These are phyloP conservation scores for Bjerkandera adusta DNA, from an alignment of 1,284 basidiomycete species.

Conservation along the genomic window DNA sequence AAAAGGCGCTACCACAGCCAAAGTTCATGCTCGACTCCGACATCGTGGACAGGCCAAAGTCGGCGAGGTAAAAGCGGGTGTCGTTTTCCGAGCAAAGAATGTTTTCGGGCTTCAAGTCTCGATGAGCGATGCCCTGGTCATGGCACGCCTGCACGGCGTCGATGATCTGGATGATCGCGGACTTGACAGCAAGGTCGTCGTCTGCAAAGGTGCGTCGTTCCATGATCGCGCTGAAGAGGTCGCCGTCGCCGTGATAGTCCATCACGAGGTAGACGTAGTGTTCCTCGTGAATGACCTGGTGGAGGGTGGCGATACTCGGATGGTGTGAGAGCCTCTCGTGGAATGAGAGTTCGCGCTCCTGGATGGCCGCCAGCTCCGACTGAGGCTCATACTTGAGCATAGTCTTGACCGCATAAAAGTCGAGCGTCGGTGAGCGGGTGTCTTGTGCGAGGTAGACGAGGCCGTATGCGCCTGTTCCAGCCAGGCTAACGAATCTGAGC, in stretches of 20 bases:
- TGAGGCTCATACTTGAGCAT: constrained; percentile 58
- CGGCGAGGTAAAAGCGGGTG: constrained; percentile 49
- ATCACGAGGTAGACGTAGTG: constrained; percentile 58
- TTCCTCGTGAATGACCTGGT: constrained; percentile 55
- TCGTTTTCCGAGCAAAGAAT: constrained; percentile 51
- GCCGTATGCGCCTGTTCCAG: constrained; percentile 68
- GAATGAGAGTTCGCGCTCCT: constrained; percentile 32
- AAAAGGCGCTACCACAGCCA: constrained; percentile 52
- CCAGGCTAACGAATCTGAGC: constrained; percentile 43
- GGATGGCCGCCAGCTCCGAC: constrained; percentile 44
- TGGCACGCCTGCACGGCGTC: constrained; percentile 64
- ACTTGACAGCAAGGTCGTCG: constrained; percentile 44
- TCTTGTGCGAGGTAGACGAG: constrained; percentile 62
- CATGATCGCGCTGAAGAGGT: constrained; percentile 66
- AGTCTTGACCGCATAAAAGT: constrained; percentile 60
- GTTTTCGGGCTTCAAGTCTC: constrained; percentile 75
- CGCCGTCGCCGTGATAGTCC: constrained; percentile 61
- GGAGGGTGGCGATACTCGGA: constrained; percentile 55
- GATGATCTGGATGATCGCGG: constrained; percentile 56
- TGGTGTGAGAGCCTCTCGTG: constrained; percentile 57
- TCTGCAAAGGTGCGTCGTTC: constrained; percentile 45
- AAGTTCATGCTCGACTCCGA: constrained; percentile 47
- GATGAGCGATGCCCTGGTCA: constrained; percentile 57
- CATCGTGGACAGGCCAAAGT: constrained; percentile 71
- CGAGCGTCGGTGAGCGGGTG: constrained; percentile 23